Base-by-base conservation (phyloP, 2,329 filamentous ascomycete genomes). In the Ceratocystis lukuohia region DNA sequence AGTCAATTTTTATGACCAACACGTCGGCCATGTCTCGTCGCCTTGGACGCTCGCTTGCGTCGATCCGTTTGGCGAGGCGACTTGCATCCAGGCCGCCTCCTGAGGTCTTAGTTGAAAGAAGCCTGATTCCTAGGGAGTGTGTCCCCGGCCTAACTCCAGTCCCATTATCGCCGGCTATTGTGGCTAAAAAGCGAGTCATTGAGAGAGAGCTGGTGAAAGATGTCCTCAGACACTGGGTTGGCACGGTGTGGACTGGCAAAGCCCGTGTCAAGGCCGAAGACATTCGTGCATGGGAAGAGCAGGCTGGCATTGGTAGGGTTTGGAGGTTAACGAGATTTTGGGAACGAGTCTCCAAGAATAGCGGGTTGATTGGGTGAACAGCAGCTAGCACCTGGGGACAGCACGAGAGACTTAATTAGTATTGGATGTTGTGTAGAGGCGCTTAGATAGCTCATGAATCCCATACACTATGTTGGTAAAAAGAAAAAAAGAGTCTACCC, bases 161-260 rank as follows among this genome's bases (percentile, higher is more conserved):
- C 68, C 72, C 73, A 65, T 77, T 88, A 1, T 82, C 84, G 0
- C 85, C 85, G 0, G 80, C 78, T 0, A 75, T 89, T 44, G 81
- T 88, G n/a, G 84, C 84, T 33, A 79, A 80, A 69, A 82, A 83
- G 71, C 78, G 83, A 66, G 81, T 80, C 12, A 79, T 89, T 17
- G 87, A 89, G 75, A 81, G 81, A 70, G 85, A 89, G 75, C 79
- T 79, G 68, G 78, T 89, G 56, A 89, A 88, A 72, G 86, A 89
- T 71, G 80, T 80, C 17, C 74, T 90, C 68, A 76, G 86, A 46
- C 78, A 80, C 12, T 89, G 86, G 84, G 79, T 89, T 1, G 86
- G 81, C 37, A 76, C 73, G n/a, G 81, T 82, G 30, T 84, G 80
- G 81, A 77, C 74, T 50, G 75, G 80, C 22, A 78, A 83, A 73